Conservation (phyloP, 306 rosid species). For the Citrullus mucosospermus region DNA sequence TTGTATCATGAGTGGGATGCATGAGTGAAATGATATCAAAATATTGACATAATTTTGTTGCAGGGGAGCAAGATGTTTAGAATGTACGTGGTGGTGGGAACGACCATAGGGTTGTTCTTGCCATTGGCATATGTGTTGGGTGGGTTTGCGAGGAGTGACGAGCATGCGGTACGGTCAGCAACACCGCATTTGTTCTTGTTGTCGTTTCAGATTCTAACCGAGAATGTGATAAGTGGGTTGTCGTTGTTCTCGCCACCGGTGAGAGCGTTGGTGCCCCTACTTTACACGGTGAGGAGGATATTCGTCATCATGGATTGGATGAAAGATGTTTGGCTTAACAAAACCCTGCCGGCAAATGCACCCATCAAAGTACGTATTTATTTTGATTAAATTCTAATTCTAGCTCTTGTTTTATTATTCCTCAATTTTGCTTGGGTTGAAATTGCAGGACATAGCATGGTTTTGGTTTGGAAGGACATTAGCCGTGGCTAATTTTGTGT, state of each 20-base stretch:
- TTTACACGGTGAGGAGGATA: conserved; percentile 58
- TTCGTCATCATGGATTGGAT: conserved; percentile 70
- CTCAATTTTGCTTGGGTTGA: neutral
- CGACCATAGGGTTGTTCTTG: conserved; percentile 56
- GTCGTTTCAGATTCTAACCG: conserved; percentile 63
- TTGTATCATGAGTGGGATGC: too few relatives aligned
- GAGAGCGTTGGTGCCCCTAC: conserved; percentile 71
- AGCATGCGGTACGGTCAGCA: conserved; percentile 62
- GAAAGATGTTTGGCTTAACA: conserved; percentile 54
- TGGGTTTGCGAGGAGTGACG: conserved; percentile 82
- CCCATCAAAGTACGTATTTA: conserved; percentile 29
- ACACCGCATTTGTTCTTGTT: conserved; percentile 72
- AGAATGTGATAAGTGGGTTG: conserved; percentile 56
- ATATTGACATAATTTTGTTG: neutral
- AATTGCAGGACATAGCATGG: conserved; percentile 55
- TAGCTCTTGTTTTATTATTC: neutral
- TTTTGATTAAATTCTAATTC: neutral
- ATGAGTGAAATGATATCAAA: too few relatives aligned
- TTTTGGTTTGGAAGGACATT: conserved; percentile 66
- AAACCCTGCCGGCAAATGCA: conserved; percentile 54
- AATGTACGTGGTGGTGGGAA: conserved; percentile 51
- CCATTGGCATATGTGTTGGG: conserved; percentile 78
- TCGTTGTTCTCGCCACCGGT: conserved; percentile 80
- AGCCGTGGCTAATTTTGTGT: conserved; percentile 38
- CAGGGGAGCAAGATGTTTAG: conserved; percentile 41